Base-by-base conservation (phyloP, 192 early-diverging fungal species). In the Gamsiella multidivaricata region DNA sequence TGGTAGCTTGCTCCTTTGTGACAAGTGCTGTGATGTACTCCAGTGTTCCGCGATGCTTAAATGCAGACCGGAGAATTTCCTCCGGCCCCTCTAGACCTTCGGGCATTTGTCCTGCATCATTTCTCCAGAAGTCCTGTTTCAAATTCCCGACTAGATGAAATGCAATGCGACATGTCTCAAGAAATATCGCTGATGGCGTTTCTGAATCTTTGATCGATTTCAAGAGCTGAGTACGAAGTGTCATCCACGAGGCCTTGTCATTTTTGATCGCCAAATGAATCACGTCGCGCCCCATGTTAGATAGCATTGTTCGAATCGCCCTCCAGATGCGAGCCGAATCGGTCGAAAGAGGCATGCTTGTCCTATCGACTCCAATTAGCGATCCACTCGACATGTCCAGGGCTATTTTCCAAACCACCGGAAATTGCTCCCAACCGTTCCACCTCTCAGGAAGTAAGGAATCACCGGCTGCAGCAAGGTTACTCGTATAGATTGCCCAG, bases 391-490 rank as follows among this genome's bases (percentile, higher is more conserved):
- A 31, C 4, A 68, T 53, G 10, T 31, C 20, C 5, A 67, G 4
- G 4, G 52, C 58, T 9, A 67, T 18, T 5, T 31, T 29, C 54
- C 65, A 62, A 6, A 67, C 43, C 7, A 17, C 18, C 34, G 49
- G 25, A 34, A 76, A 76, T 20, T 53, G 59, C 25, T 76, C 73
- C 73, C 73, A 76, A 12, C 73, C 50, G 3, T 22, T 29, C 73
- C 73, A 76, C 18, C 65, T 47, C 34, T 76, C 73, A 2, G n/a
- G 25, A 4, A 36, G 28, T 22, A 76, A 2, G 17, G 39, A 39
- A 25, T 61, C 73, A 26, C 31, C 23, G 9, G 58, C n/a, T 0
- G 58, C 59, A n/a, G 57, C 73, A 3, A 54, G 12, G 12, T 41
- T 52, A 15, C 23, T 67, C 6, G 65, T 66, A 26, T 47, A 33